Evolutionary conservation across 2,329 filamentous ascomycete genomes (phyloP).

Genomic region (Fusarium beomiforme): DNA sequence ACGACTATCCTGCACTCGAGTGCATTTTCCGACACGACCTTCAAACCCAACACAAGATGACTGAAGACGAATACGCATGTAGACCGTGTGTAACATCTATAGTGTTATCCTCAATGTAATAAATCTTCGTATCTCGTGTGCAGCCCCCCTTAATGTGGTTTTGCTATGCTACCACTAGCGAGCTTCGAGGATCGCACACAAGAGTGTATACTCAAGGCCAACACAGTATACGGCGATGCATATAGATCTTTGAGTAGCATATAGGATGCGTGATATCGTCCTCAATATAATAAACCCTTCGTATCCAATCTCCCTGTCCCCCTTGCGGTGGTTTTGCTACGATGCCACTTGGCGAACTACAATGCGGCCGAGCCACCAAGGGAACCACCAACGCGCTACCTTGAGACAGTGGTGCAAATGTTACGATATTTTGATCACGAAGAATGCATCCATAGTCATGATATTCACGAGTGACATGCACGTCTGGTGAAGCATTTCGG

Average conservation of each 20-base stretch:
- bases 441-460: rapidly evolving
- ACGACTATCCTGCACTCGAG: not conserved
- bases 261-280: rapidly evolving
- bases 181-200: no score
- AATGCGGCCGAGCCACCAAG: not conserved
- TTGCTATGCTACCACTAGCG: not conserved
- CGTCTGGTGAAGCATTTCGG: not conserved
- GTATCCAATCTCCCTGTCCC: not conserved
- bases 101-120: not conserved
- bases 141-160: not conserved
- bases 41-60: not conserved
- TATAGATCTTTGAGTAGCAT: rapidly evolving
- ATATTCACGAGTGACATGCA: not conserved
- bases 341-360: not conserved
- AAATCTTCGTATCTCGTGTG: not conserved
- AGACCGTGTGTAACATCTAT: rapidly evolving
- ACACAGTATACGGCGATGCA: rapidly evolving
- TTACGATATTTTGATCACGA: rapidly evolving
- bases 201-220: not conserved
- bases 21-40: not conserved
- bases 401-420: rapidly evolving
- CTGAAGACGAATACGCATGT: not conserved
- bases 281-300: rapidly evolving
- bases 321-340: not conserved
- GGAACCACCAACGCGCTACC: rapidly evolving